These are phyloP conservation scores for Pseudogymnoascus sp. DNA, from an alignment of 2,329 filamentous ascomycete genomes.

Conservation along the genomic window DNA sequence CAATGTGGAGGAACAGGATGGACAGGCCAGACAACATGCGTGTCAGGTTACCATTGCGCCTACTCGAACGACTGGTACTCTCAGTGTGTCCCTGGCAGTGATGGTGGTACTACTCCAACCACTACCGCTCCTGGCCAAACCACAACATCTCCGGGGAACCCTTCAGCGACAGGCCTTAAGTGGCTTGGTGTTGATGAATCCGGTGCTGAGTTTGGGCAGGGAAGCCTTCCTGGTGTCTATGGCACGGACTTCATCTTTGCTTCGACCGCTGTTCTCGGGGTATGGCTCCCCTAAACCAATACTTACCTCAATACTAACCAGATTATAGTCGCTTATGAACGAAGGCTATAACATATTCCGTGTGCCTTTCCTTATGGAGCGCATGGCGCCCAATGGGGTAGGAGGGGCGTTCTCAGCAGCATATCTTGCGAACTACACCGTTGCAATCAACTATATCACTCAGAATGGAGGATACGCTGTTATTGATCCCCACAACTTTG, in stretches of 20 bases:
- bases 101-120: neutral
- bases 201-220: constrained; percentile 55
- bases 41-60: constrained; percentile 13
- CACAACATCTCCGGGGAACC: neutral
- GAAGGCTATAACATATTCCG: constrained; percentile 42
- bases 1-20: constrained; percentile 17
- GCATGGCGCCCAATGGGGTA: constrained; percentile 39
- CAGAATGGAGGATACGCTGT: constrained; percentile 37
- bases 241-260: constrained; percentile 49
- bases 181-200: constrained; percentile 33
- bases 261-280: constrained; percentile 2
- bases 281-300: neutral
- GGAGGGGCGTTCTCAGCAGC: constrained; percentile 33
- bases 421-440: constrained; percentile 36
- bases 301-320: neutral
- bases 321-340: neutral
- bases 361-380: constrained; percentile 50
- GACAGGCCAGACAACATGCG: constrained; percentile 16
- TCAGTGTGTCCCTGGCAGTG: constrained; percentile 13
- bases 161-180: constrained; percentile 2
- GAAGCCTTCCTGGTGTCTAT: constrained; percentile 45
- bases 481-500: constrained; percentile 44
- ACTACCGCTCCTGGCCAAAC: neutral
- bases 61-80: constrained; percentile 17
- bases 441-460: constrained; percentile 37